Percentiles rank a stretch among this genome's conserved stretches.
Conservation (phyloP, 2,329 filamentous ascomycete species). For the Ophiocordyceps sinensis region DNA sequence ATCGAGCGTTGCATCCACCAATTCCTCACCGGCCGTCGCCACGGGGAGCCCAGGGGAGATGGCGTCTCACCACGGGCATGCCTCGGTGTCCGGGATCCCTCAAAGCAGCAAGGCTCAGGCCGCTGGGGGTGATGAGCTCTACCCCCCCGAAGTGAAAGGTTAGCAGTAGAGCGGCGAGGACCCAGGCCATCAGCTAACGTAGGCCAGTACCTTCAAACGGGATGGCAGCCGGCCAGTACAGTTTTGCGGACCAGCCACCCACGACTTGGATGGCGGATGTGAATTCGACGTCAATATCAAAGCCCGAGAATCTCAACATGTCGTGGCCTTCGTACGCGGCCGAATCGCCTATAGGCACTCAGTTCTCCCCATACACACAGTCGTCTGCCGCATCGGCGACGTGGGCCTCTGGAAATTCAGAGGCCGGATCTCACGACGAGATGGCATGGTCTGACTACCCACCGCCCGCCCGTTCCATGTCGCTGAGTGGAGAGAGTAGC, state of each 20-base stretch:
- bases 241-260: constrained; percentile 23
- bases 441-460: constrained; percentile 29
- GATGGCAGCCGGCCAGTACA: constrained; percentile 18
- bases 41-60: constrained; percentile 27
- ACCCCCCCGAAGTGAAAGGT: constrained; percentile 27
- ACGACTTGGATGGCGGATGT: constrained; percentile 31
- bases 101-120: constrained; percentile 16
- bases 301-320: constrained; percentile 25
- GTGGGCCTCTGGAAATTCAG: constrained; percentile 24
- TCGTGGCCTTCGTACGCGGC: constrained; percentile 36
- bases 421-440: constrained; percentile 26
- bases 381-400: constrained; percentile 23
- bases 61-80: constrained; percentile 17
- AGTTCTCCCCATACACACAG: constrained; percentile 33
- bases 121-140: constrained; percentile 18
- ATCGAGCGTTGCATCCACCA: constrained; percentile 26
- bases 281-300: constrained; percentile 15
- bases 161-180: constrained; percentile 1
- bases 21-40: constrained; percentile 32
- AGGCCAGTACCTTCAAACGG: constrained; percentile 19
- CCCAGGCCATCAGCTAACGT: not conserved
- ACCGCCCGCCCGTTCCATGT: constrained; percentile 29
- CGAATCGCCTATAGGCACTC: constrained; percentile 34
- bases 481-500: constrained; percentile 29
- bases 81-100: not conserved